A percentile compares a stretch with the other conserved stretches of the same genome.
Evolutionary conservation across 2,329 filamentous ascomycete genomes (phyloP).

Genomic region (Fusarium sulawesiense): DNA sequence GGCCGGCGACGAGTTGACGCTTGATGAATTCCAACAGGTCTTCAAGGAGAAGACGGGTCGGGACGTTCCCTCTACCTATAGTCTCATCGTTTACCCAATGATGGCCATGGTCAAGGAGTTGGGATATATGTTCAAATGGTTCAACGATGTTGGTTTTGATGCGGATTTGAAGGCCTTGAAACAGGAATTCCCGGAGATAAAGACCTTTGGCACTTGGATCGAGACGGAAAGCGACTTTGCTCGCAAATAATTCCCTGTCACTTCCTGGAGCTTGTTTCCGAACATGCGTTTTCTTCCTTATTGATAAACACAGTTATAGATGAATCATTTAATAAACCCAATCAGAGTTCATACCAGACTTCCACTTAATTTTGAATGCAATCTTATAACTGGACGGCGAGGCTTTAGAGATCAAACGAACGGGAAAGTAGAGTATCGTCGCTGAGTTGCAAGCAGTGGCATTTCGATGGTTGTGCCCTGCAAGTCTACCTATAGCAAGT

Average conservation of each 20-base stretch:
- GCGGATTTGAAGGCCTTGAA: conserved; percentile 12
- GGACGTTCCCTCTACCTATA: conserved; percentile 12
- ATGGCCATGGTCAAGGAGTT: conserved; percentile 25
- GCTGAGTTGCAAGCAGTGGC: conserved; percentile 15
- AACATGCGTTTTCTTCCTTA: too few relatives aligned
- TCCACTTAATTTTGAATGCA: neutral
- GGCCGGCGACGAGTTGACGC: conserved; percentile 15
- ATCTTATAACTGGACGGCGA: too few relatives aligned
- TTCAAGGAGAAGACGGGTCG: conserved; percentile 19
- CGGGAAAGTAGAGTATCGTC: neutral
- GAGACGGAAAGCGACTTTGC: conserved; percentile 22
- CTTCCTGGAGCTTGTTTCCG: neutral
- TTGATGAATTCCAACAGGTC: neutral
- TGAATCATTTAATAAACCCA: neutral
- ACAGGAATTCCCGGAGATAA: conserved; percentile 14
- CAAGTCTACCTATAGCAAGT: neutral
- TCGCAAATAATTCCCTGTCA: neutral
- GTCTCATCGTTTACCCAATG: conserved; percentile 16
- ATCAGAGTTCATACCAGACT: neutral
- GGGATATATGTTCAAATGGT: conserved; percentile 29
- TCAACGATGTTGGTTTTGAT: conserved; percentile 17
- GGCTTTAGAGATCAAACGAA: neutral
- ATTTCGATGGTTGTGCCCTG: neutral
- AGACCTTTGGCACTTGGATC: conserved; percentile 11
- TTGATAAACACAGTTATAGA: neutral